phyloP scores from a whole-genome alignment of 148 eudicot genomes.

The Rhododendron williamsianum region DNA sequence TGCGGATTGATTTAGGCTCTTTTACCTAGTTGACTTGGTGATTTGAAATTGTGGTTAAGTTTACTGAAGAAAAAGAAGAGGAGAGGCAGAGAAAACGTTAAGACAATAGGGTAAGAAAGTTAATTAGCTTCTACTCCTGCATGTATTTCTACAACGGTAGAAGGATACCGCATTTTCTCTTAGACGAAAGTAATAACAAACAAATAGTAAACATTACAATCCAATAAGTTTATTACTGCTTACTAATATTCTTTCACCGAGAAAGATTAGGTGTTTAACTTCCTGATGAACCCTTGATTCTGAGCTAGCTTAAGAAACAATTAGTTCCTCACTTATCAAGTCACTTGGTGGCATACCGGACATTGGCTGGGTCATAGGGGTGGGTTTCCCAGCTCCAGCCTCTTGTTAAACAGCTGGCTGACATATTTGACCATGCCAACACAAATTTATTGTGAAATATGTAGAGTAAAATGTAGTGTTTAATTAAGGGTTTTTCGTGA shows the following conservation, averaged over 20 bases:
- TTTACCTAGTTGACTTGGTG: background rate
- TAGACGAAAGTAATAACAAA: background rate
- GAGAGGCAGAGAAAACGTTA: background rate
- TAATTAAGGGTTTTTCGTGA: background rate
- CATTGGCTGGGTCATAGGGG: background rate
- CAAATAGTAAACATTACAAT: background rate
- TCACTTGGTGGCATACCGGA: background rate
- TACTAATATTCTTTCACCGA: background rate
- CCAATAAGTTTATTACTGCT: background rate
- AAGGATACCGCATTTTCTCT: background rate
- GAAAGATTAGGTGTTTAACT: background rate
- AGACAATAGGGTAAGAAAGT: background rate
- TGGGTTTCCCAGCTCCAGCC: background rate
- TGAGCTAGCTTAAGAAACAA: constrained; percentile 5
- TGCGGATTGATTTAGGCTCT: background rate
- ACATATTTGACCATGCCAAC: background rate
- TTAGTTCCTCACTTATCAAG: background rate
- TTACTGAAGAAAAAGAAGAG: background rate
- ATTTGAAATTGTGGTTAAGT: background rate
- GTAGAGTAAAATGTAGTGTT: background rate
- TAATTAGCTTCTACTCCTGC: background rate
- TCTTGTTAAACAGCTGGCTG: background rate
- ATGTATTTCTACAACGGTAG: background rate
- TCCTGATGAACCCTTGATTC: background rate
- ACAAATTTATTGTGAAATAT: background rate